phyloP scores from a whole-genome alignment of 2,329 filamentous ascomycete genomes.

The Neofusicoccum parvum region DNA sequence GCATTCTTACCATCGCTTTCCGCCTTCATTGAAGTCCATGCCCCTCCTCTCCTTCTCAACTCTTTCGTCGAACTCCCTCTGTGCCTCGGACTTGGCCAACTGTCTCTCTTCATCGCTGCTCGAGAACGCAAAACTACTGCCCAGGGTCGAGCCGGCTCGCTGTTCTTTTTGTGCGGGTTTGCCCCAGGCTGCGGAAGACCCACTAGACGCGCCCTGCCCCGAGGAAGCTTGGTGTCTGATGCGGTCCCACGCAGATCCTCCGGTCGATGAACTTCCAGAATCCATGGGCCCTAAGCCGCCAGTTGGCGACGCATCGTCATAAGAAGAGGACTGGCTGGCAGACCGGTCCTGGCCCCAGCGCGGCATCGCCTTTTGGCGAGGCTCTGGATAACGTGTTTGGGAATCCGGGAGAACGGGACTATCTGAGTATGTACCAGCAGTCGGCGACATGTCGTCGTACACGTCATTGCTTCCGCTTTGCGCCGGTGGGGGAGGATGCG shows the following conservation, averaged over 20 bases:
- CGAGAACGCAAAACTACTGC: slow-evolving; percentile 50
- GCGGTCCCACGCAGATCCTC: slow-evolving; percentile 49
- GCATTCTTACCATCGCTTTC: slow-evolving; percentile 33
- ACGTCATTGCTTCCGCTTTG: slow-evolving; percentile 1
- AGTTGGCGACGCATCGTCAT: slow-evolving; percentile 41
- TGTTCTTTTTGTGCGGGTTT: slow-evolving; percentile 30
- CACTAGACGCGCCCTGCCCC: slow-evolving; percentile 25
- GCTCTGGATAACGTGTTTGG: slow-evolving; percentile 28
- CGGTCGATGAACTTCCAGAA: slow-evolving; percentile 21
- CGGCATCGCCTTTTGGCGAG: background rate
- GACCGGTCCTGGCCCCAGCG: slow-evolving; percentile 23
- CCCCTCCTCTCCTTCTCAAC: slow-evolving; percentile 53
- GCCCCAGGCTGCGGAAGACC: slow-evolving; percentile 21
- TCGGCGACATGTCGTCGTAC: slow-evolving; percentile 46
- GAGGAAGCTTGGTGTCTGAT: slow-evolving; percentile 39
- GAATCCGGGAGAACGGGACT: slow-evolving; percentile 35
- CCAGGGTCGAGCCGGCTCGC: slow-evolving; percentile 35
- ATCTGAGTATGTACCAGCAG: slow-evolving; percentile 36
- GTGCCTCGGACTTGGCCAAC: slow-evolving; percentile 47
- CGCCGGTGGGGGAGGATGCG: background rate
- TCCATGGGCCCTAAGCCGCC: slow-evolving; percentile 40
- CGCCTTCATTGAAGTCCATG: slow-evolving; percentile 41
- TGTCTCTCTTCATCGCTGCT: slow-evolving; percentile 46
- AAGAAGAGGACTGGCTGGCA: slow-evolving; percentile 23
- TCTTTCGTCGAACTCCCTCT: slow-evolving; percentile 53